These are phyloP conservation scores for Seiridium unicorne DNA, from an alignment of 2,329 filamentous ascomycete genomes.

Conservation along the genomic window DNA sequence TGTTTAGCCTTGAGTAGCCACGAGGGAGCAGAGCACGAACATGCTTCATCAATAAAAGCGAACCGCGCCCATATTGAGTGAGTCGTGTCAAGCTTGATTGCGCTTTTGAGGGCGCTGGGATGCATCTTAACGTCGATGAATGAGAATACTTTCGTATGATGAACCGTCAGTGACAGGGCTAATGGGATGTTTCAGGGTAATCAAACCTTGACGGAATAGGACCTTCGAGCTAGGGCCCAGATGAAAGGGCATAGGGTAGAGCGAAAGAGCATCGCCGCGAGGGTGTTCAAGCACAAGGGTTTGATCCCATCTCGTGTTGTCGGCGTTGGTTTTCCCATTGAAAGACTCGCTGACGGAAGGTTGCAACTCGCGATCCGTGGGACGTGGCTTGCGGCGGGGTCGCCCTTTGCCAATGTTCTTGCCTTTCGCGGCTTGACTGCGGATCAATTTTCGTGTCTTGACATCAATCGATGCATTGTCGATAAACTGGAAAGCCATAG, in stretches of 20 bases:
- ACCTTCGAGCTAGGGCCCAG: neutral
- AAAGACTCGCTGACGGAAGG: neutral
- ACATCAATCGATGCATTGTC: conserved; percentile 13
- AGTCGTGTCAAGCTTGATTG: conserved; percentile 2
- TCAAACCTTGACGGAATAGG: neutral
- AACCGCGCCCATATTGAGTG: conserved; percentile 21
- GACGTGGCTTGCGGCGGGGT: neutral
- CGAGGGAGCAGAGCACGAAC: conserved; percentile 15
- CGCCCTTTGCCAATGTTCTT: conserved; percentile 13
- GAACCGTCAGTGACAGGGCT: neutral
- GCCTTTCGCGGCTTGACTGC: conserved; percentile 19
- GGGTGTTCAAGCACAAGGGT: neutral
- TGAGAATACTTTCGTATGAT: neutral
- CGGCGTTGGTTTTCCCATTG: neutral
- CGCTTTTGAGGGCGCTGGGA: conserved; percentile 5
- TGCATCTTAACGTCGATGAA: conserved; percentile 8
- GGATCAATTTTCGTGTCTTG: conserved; percentile 15
- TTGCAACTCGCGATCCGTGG: neutral
- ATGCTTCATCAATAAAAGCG: conserved; percentile 28
- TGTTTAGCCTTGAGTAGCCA: neutral
- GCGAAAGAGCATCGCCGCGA: neutral
- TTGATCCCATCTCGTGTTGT: neutral
- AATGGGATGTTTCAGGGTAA: neutral
- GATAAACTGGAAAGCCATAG: conserved; percentile 16
- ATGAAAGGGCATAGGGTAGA: neutral